These are phyloP conservation scores for Erigeron philadelphicus DNA, from an alignment of 140 eudicot species.

Conservation along the genomic window DNA sequence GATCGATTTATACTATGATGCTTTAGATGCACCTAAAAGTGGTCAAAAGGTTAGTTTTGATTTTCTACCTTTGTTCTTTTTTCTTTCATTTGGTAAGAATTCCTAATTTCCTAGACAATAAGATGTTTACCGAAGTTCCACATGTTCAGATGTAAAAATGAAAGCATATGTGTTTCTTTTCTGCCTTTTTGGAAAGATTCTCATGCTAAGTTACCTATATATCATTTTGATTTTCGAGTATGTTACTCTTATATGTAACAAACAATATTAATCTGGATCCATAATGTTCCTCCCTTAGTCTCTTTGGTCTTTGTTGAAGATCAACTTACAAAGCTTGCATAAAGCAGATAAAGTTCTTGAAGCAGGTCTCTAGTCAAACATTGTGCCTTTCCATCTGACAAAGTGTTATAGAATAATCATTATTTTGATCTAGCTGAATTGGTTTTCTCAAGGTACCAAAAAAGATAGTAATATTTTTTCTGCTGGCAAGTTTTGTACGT, in stretches of 20 bases:
- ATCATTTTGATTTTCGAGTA: neutral
- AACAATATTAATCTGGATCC: neutral
- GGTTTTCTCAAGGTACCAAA: neutral
- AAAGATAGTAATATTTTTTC: neutral
- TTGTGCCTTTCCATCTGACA: neutral
- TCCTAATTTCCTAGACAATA: too few species aligned
- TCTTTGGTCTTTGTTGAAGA: neutral
- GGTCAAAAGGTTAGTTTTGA: conserved; percentile 51
- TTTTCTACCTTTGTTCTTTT: neutral
- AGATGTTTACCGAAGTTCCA: neutral
- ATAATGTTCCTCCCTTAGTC: neutral
- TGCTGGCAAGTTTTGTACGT: neutral
- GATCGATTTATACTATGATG: conserved; percentile 69
- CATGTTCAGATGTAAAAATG: neutral
- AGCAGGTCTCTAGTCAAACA: neutral
- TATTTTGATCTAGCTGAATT: neutral
- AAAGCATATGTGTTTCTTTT: neutral
- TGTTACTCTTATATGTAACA: neutral
- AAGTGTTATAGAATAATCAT: neutral
- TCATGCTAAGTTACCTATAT: neutral
- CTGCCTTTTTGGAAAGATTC: neutral
- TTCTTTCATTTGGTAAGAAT: neutral
- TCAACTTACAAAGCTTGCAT: neutral
- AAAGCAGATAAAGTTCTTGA: neutral
- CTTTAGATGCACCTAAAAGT: conserved; percentile 67